A percentile compares a stretch with the other conserved stretches of the same genome.
phyloP scores from a whole-genome alignment of 176 grass and related monocot species.

The Elaeis guineensis region DNA sequence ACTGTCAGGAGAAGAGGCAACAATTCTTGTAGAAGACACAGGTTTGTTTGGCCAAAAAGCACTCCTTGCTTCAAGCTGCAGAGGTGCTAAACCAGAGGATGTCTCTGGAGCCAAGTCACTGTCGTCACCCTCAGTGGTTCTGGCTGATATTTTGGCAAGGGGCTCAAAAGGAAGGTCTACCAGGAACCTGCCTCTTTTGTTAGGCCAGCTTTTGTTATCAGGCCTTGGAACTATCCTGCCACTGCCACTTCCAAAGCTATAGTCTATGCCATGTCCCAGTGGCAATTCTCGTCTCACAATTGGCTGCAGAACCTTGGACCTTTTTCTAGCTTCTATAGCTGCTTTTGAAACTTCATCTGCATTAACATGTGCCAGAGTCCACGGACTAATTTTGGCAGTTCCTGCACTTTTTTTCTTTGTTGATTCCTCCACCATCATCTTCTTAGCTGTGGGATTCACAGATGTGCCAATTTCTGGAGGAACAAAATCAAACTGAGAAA shows the following conservation, averaged over 20 bases:
- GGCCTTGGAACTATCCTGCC: slow-evolving; percentile 17
- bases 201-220: slow-evolving; percentile 33
- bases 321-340: slow-evolving; percentile 68
- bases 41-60: slow-evolving; percentile 54
- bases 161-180: slow-evolving; percentile 61
- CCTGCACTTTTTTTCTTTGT: slow-evolving; percentile 53
- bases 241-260: slow-evolving; percentile 19
- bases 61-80: slow-evolving; percentile 84
- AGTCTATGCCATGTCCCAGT: slow-evolving; percentile 28
- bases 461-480: slow-evolving; percentile 64
- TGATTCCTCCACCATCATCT: slow-evolving; percentile 53
- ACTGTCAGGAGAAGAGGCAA: slow-evolving; percentile 73
- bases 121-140: slow-evolving; percentile 40
- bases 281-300: slow-evolving; percentile 27
- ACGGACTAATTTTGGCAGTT: slow-evolving; percentile 77
- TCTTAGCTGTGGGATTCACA: slow-evolving; percentile 48
- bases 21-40: slow-evolving; percentile 31
- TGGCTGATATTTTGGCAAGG: slow-evolving; percentile 57
- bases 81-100: slow-evolving; percentile 54
- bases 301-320: slow-evolving; percentile 81
- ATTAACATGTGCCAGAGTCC: slow-evolving; percentile 87
- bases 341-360: slow-evolving; percentile 95
- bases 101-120: slow-evolving; percentile 42
- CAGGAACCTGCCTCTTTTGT: slow-evolving; percentile 37
- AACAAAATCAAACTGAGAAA: slow-evolving; percentile 72